Percentiles rank a stretch among this genome's conserved stretches.
Conservation (phyloP, 768 basidiomycete species). For the Boletus fagicola region DNA sequence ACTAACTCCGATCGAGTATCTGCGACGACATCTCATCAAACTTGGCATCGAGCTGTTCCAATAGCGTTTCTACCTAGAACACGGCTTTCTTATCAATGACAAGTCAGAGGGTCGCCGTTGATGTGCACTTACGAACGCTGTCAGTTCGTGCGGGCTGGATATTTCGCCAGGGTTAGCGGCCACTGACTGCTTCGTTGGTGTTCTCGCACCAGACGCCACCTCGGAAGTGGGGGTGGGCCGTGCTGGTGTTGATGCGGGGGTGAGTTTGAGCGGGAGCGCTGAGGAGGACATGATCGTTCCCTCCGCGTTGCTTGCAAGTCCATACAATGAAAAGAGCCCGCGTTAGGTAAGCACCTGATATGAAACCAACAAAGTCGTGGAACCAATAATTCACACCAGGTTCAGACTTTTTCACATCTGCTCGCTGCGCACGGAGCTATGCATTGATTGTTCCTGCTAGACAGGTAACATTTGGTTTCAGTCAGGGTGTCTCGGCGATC, state of each 20-base stretch:
- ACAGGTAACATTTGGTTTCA: background rate
- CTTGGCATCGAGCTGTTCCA: conserved; percentile 85
- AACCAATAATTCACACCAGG: no score
- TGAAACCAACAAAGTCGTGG: background rate
- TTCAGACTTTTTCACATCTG: background rate
- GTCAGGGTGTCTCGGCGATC: background rate
- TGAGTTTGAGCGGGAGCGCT: conserved; percentile 66
- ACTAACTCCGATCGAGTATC: conserved; percentile 80
- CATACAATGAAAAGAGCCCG: background rate
- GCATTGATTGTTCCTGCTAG: background rate
- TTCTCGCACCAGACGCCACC: conserved; percentile 28
- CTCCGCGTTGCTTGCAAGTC: background rate
- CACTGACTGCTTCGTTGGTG: conserved; percentile 47
- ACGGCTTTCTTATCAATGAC: background rate
- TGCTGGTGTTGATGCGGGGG: conserved; percentile 53
- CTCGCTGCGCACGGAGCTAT: background rate
- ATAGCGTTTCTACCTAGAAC: conserved; percentile 76
- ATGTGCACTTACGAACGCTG: conserved; percentile 77
- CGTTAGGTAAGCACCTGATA: conserved; percentile 3
- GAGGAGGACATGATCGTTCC: conserved; percentile 41
- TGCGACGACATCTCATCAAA: conserved; percentile 94
- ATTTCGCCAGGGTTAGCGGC: conserved; percentile 56
- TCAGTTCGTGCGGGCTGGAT: conserved; percentile 91
- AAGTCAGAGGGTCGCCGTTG: conserved; percentile 3
- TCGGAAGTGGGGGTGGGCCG: conserved; percentile 32